Base-by-base conservation (phyloP, 1,284 basidiomycete species). In the Ceratobasidium papillatum region DNA sequence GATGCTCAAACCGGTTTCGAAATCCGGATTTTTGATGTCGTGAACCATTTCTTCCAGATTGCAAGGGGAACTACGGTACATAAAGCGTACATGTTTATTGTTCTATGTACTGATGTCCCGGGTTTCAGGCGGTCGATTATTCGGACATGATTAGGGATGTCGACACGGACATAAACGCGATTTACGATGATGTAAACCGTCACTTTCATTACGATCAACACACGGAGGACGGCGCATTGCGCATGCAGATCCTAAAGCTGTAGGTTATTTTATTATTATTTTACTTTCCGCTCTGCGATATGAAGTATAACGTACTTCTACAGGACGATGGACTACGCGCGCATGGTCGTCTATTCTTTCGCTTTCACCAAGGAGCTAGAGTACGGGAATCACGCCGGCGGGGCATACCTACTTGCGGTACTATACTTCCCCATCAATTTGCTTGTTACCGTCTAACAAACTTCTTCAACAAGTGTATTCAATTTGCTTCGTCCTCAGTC, bases 341-440 rank as follows among this genome's bases (percentile, higher is more conserved):
- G 52, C 38, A 69, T 69, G 66, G 66, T 58, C 5, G 54, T 69
- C 7, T 58, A 69, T 36, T 69, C 66, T 8, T 69, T 69, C 41
- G 52, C 34, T 32, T 69, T 69, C 38, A 69, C 38, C 19, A 41
- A 30, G 52, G 36, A 51, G 5, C 17, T 69, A 27, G 49, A 43
- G 3, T 32, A 58, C 52, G 66, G 66, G 41, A 41, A 43, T 11
- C 2, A 4, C 25, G 22, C 22, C 3, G 62, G 41, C 12, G 62
- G 45, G 14, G 12, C 8, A 5, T 63, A 49, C 30, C 25, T 51
- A 17, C 41, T 30, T 12, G 5, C 1, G 30, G 43, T 47, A 49
- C 2, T 43, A 14, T 43, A 43, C 22, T 43, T 19, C 7, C 34
- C 14, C 14, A 43, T 19, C 12, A 11, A 41, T 34, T 14, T 32